Evolutionary conservation across 2,329 filamentous ascomycete species (phyloP).

Genomic region (Colletotrichum magnum): DNA sequence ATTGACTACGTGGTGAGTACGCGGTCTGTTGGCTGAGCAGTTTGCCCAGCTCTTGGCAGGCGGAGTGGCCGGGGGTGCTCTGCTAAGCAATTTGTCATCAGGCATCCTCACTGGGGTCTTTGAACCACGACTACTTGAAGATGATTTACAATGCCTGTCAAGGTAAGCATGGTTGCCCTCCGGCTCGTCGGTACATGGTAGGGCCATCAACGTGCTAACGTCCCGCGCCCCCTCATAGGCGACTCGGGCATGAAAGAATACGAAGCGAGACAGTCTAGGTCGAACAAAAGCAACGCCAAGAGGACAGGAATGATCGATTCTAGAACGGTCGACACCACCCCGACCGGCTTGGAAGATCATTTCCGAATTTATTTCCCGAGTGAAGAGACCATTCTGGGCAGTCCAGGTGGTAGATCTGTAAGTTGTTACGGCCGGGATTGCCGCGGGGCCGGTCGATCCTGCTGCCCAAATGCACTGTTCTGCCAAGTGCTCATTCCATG

Average conservation of each 20-base stretch:
- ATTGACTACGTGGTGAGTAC: slow-evolving; percentile 79
- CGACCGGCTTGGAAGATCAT: slow-evolving; percentile 55
- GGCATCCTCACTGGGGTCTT: slow-evolving; percentile 85
- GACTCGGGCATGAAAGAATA: slow-evolving; percentile 63
- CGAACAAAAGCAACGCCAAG: slow-evolving; percentile 47
- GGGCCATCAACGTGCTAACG: slow-evolving; percentile 18
- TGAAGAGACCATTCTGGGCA: slow-evolving; percentile 74
- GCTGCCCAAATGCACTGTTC: slow-evolving; percentile 15
- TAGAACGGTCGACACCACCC: slow-evolving; percentile 22
- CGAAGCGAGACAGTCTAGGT: slow-evolving; percentile 52
- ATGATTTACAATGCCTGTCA: slow-evolving; percentile 69
- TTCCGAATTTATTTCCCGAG: slow-evolving; percentile 89
- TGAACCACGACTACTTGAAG: slow-evolving; percentile 77
- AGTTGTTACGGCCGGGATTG: slow-evolving; percentile 47
- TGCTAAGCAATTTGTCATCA: slow-evolving; percentile 49
- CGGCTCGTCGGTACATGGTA: slow-evolving; percentile 21
- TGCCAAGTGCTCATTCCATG: slow-evolving; percentile 31
- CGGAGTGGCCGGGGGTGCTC: slow-evolving; percentile 36
- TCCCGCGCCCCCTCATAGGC: slow-evolving; percentile 44
- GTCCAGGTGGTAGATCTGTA: slow-evolving; percentile 73
- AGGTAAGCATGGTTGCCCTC: slow-evolving; percentile 55
- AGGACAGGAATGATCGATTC: slow-evolving; percentile 12
- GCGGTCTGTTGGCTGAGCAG: slow-evolving; percentile 27
- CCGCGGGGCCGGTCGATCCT: slow-evolving; percentile 34
- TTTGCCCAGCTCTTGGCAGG: slow-evolving; percentile 25